Percentiles rank a stretch among this genome's conserved stretches.
phyloP scores from a whole-genome alignment of 306 rosid genomes.

The Cicer cuneatum region DNA sequence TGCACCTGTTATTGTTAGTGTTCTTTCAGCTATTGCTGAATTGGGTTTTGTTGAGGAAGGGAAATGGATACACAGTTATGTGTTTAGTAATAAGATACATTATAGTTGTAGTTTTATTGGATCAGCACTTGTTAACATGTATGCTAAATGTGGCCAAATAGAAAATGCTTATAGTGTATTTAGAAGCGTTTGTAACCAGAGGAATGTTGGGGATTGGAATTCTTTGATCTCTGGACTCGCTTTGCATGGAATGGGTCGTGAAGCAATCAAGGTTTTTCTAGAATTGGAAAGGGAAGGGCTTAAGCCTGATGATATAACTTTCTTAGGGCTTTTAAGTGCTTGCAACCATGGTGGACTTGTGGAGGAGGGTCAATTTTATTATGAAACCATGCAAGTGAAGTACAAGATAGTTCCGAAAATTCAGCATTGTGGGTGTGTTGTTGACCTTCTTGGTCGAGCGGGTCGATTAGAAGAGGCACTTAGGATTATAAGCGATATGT shows the following conservation, averaged over 20 bases:
- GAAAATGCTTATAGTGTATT: slow-evolving; percentile 57
- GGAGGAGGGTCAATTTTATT: slow-evolving; percentile 54
- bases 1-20: slow-evolving; percentile 59
- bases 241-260: slow-evolving; percentile 58
- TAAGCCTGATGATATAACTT: slow-evolving; percentile 58
- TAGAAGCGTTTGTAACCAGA: slow-evolving; percentile 42
- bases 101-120: slow-evolving; percentile 47
- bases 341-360: slow-evolving; percentile 66
- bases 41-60: slow-evolving; percentile 70
- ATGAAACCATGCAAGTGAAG: slow-evolving; percentile 61
- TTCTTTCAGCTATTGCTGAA: slow-evolving; percentile 64
- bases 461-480: slow-evolving; percentile 57
- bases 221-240: slow-evolving; percentile 60
- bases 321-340: slow-evolving; percentile 59
- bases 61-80: slow-evolving; percentile 56
- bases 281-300: slow-evolving; percentile 52
- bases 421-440: slow-evolving; percentile 60
- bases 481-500: slow-evolving; percentile 49
- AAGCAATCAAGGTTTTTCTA: slow-evolving; percentile 51
- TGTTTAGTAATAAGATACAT: slow-evolving; percentile 43
- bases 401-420: slow-evolving; percentile 55
- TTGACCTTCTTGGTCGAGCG: slow-evolving; percentile 57
- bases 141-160: slow-evolving; percentile 65
- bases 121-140: slow-evolving; percentile 63
- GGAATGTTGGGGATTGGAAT: slow-evolving; percentile 60